phyloP scores from a whole-genome alignment of 2,329 filamentous ascomycete genomes.

The Neonectria punicea region DNA sequence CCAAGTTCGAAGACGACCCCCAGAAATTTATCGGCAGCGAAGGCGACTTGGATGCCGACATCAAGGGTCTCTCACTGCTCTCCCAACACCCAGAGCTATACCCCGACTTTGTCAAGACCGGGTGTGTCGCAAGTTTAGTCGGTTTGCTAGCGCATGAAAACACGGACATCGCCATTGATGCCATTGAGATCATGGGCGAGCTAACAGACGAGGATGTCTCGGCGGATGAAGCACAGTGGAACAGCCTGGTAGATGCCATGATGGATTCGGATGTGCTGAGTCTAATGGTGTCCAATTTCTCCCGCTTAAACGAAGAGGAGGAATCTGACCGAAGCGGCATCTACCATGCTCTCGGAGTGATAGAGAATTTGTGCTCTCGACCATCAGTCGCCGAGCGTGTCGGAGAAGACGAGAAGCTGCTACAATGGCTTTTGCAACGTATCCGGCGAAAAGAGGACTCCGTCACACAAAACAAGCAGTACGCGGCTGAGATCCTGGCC shows the following conservation, averaged over 20 bases:
- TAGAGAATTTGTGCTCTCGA: constrained; percentile 87
- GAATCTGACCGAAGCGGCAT: constrained; percentile 83
- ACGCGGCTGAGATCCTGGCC: constrained; percentile 89
- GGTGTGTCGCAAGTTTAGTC: constrained; percentile 79
- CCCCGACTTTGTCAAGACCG: constrained; percentile 79
- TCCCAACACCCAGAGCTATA: constrained; percentile 89
- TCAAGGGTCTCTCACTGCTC: constrained; percentile 87
- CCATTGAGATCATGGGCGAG: constrained; percentile 89
- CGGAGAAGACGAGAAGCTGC: constrained; percentile 72
- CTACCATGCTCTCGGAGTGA: constrained; percentile 83
- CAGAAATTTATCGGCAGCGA: constrained; percentile 86
- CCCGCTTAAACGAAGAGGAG: constrained; percentile 79
- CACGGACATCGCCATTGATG: constrained; percentile 93
- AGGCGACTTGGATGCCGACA: constrained; percentile 87
- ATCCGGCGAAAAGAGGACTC: constrained; percentile 74
- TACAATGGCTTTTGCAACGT: constrained; percentile 82
- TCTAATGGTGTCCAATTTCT: constrained; percentile 80
- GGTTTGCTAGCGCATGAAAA: constrained; percentile 92
- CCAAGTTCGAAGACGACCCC: constrained; percentile 83
- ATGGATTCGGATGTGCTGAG: constrained; percentile 77
- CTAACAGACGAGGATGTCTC: constrained; percentile 93
- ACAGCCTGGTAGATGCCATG: constrained; percentile 74
- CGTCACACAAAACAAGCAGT: constrained; percentile 92
- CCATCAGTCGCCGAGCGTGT: constrained; percentile 75
- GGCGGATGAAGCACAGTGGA: constrained; percentile 84